Base-by-base conservation (phyloP, 169 alveolate species). In the Plasmodium blacklocki region DNA sequence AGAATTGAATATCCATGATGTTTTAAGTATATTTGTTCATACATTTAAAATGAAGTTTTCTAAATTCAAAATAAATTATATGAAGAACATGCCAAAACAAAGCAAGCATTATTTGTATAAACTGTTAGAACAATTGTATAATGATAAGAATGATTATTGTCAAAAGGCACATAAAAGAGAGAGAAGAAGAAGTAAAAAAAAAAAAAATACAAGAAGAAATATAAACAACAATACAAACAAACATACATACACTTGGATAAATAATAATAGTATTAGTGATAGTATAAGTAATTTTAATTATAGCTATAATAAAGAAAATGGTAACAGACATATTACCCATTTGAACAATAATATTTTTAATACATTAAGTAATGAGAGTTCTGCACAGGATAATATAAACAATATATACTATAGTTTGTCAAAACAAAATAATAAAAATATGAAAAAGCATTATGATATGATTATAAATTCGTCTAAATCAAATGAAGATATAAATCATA, bases 1-100 rank as follows among this genome's bases (percentile, higher is more conserved):
- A 50, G 15, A 68, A 14, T 26, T 68, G 21, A 50, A 68, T 32
- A 18, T 58, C 23, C 68, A 83, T 54, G 91, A 83, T 62, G 73
- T 83, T 11, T 15, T 83, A 49, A 83, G 71, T 29, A n/a, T 83
- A 14, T 54, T 83, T 54, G 49, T 83, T 29, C 70, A 83, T 50
- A 67, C 59, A 15, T 83, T 23, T 60, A 83, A 64, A 15, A 68
- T 67, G 21, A 83, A 56, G 14, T 83, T 83, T 49, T 83, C 91
- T 3, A 68, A n/a, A 14, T 32, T 83, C 8, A 54, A 56, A 72
- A 2, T 32, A 18, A 54, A 83, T 9, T 52, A 19, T 5, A 60
- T 83, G 14, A 83, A 23, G 2, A 83, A 68, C 32, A 32, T 68
- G 14, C 14, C n/a, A 26, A 83, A n/a, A 29, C 29, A 62, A 23